Conservation (phyloP, 345 rosid genomes). For the Clausena lansium region DNA sequence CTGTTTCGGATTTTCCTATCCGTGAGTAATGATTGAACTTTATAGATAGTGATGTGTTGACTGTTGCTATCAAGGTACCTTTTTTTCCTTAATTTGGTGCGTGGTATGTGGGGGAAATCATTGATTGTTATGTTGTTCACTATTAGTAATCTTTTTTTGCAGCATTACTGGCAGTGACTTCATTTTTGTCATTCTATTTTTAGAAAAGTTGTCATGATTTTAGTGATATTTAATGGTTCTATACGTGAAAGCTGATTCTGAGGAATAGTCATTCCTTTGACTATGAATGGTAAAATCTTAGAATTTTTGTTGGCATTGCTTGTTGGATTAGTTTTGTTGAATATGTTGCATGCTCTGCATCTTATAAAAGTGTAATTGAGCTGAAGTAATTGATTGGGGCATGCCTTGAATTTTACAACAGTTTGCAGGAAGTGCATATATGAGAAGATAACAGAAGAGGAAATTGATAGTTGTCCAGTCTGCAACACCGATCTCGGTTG, state of each 20-base stretch:
- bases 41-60: not conserved
- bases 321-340: not conserved
- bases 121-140: not conserved
- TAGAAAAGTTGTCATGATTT: not conserved
- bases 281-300: not conserved
- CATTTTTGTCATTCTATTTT: not conserved
- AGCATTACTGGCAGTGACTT: not conserved
- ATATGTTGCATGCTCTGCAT: not conserved
- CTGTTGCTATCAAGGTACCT: not conserved
- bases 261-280: not conserved
- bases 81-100: not conserved
- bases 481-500: constrained; percentile 42
- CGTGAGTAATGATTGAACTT: not conserved
- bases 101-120: not conserved
- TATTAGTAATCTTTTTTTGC: not conserved
- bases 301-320: not conserved
- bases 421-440: constrained; percentile 57
- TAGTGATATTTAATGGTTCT: not conserved
- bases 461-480: constrained; percentile 36
- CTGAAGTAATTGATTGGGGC: constrained; percentile 5
- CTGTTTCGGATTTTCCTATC: not conserved
- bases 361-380: not conserved
- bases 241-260: not conserved
- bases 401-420: constrained; percentile 17
- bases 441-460: constrained; percentile 32